phyloP scores from a whole-genome alignment of 2,329 filamentous ascomycete species.

The Chaetomium strumarium region DNA sequence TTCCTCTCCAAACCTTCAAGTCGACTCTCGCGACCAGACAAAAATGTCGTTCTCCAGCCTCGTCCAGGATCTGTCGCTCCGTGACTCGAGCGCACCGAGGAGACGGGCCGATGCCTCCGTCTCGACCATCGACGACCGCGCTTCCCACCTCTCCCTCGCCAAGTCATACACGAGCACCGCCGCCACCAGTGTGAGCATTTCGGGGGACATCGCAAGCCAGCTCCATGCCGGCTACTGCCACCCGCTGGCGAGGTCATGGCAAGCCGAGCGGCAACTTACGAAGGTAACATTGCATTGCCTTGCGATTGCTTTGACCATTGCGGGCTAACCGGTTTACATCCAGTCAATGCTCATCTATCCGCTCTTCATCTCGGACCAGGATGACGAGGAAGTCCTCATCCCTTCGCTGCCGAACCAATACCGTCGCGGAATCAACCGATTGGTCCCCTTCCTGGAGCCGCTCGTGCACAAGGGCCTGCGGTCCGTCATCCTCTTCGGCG shows the following conservation, averaged over 20 bases:
- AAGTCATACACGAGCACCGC: constrained; percentile 62
- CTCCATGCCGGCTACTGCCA: constrained; percentile 79
- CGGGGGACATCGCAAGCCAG: constrained; percentile 74
- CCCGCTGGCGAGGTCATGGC: constrained; percentile 73
- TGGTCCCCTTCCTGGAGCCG: constrained; percentile 78
- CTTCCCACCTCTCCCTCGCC: constrained; percentile 56
- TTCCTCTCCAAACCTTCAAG: background rate
- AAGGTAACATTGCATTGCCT: constrained; percentile 51
- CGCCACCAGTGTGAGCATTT: constrained; percentile 63
- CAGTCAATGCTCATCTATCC: constrained; percentile 99
- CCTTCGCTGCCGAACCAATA: constrained; percentile 86
- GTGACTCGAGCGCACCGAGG: constrained; percentile 45
- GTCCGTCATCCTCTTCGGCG: constrained; percentile 93
- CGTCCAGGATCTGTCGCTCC: constrained; percentile 58
- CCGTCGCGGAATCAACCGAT: constrained; percentile 79
- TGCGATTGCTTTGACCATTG: background rate
- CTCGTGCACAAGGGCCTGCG: constrained; percentile 84
- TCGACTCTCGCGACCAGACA: background rate
- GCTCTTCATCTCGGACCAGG: constrained; percentile 89
- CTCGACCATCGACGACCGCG: constrained; percentile 52
- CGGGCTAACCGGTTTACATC: constrained; percentile 6
- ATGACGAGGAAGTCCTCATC: constrained; percentile 86
- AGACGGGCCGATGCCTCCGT: constrained; percentile 42
- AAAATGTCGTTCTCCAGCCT: constrained; percentile 63
- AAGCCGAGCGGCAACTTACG: constrained; percentile 76